Evolutionary conservation across 139 green algal species (phyloP).

Genomic region (Axilococcus clingmanii): DNA sequence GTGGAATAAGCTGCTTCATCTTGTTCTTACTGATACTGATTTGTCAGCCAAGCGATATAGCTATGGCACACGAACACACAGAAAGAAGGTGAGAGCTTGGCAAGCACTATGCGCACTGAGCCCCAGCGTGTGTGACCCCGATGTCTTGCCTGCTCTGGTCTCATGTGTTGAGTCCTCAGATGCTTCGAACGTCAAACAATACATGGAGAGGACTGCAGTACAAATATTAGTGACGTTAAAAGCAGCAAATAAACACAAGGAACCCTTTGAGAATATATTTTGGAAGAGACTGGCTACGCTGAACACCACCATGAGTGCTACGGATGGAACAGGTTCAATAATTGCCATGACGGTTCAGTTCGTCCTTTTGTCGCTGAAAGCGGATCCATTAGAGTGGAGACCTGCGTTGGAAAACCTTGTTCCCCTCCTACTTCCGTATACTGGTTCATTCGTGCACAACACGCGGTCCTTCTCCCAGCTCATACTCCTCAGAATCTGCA

Average conservation of each 20-base stretch:
- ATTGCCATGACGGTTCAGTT: too few relatives aligned
- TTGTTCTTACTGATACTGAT: constrained; percentile 19
- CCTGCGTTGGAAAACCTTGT: constrained; percentile 17
- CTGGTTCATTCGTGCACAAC: constrained; percentile 57
- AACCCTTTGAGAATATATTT: too few relatives aligned
- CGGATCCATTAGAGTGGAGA: not conserved
- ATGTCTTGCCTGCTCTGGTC: constrained; percentile 19
- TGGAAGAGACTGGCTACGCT: too few relatives aligned
- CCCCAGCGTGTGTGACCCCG: constrained; percentile 11
- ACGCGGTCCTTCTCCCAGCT: constrained; percentile 34
- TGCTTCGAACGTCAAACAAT: constrained; percentile 56
- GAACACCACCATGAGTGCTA: too few relatives aligned
- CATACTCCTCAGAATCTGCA: constrained; percentile 19
- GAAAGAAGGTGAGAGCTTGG: constrained; percentile 54
- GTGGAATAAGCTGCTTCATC: constrained; percentile 26
- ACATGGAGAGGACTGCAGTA: constrained; percentile 43
- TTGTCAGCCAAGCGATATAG: constrained; percentile 24
- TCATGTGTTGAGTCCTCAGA: constrained; percentile 21
- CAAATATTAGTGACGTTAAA: not conserved
- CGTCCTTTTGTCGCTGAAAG: too few relatives aligned
- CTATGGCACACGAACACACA: constrained; percentile 30
- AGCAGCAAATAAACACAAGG: too few relatives aligned
- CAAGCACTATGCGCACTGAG: constrained; percentile 48
- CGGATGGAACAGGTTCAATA: too few relatives aligned
- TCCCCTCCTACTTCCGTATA: constrained; percentile 42